These are phyloP conservation scores for Cyberlindnera subsufficiens DNA, from an alignment of 805 yeast species.

Conservation along the genomic window DNA sequence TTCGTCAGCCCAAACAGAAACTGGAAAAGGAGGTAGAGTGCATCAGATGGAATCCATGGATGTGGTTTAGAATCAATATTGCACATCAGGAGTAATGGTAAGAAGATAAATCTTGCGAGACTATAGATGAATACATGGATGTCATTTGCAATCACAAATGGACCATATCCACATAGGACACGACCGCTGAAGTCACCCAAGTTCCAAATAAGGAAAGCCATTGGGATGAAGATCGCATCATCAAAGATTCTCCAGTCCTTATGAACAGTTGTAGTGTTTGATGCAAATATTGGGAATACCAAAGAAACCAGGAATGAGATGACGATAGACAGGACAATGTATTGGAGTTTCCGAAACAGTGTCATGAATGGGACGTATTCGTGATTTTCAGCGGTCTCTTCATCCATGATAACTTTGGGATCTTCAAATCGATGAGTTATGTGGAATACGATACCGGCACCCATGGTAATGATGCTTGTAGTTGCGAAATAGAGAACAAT, in stretches of 20 bases:
- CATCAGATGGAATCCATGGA: conserved; percentile 45
- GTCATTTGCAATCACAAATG: conserved; percentile 38
- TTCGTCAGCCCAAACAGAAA: conserved; percentile 79
- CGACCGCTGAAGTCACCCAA: conserved; percentile 83
- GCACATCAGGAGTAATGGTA: conserved; percentile 71
- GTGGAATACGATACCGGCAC: conserved; percentile 35
- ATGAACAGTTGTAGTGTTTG: conserved; percentile 51
- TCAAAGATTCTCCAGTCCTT: conserved; percentile 19
- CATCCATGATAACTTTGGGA: conserved; percentile 8
- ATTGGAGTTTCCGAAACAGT: conserved; percentile 57
- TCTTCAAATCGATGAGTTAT: conserved; percentile 26
- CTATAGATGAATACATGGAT: conserved; percentile 47
- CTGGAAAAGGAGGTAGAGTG: conserved; percentile 63
- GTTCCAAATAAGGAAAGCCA: conserved; percentile 83
- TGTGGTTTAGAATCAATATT: conserved; percentile 32
- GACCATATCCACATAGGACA: conserved; percentile 48
- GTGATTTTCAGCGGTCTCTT: conserved; percentile 1
- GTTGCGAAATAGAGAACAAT: conserved; percentile 40
- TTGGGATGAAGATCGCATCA: conserved; percentile 54
- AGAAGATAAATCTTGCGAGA: conserved; percentile 45
- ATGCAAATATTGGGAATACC: conserved; percentile 86
- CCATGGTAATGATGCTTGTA: conserved; percentile 41
- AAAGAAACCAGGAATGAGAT: conserved; percentile 69
- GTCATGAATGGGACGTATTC: conserved; percentile 51
- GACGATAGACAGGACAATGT: conserved; percentile 65